These are phyloP conservation scores for Fusarium concolor DNA, from an alignment of 2,329 filamentous ascomycete genomes.

Conservation along the genomic window DNA sequence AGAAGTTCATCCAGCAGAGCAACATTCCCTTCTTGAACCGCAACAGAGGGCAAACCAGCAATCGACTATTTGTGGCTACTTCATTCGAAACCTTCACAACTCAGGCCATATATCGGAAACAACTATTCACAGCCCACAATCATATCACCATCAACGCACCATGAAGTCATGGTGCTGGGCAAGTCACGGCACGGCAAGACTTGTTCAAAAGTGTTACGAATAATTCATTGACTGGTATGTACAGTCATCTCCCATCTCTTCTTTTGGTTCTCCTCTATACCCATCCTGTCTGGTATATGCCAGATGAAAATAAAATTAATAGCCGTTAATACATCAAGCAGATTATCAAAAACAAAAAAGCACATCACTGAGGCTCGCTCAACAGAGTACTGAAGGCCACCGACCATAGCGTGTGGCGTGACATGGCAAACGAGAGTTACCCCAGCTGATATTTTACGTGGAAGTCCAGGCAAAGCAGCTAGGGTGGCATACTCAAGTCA, in stretches of 20 bases:
- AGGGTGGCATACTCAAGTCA: conserved; percentile 24
- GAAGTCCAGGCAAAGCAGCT: conserved; percentile 20
- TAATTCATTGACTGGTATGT: conserved; percentile 36
- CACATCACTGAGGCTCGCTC: conserved; percentile 36
- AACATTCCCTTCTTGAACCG: too few species aligned
- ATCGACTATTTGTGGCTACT: neutral
- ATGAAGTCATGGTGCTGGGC: neutral
- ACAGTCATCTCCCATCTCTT: conserved; percentile 31
- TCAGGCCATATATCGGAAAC: too few species aligned
- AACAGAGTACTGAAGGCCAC: conserved; percentile 38
- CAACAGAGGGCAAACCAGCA: too few species aligned
- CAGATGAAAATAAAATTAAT: conserved; percentile 42
- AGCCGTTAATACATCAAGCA: conserved; percentile 47
- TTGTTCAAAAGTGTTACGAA: conserved; percentile 20
- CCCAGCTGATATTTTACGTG: conserved; percentile 3
- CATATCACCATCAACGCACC: neutral
- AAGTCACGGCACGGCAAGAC: neutral
- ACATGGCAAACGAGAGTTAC: conserved; percentile 16
- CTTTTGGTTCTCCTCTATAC: conserved; percentile 42
- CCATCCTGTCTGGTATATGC: conserved; percentile 24
- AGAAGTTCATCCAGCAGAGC: neutral
- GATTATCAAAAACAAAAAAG: conserved; percentile 42
- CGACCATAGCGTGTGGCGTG: conserved; percentile 31
- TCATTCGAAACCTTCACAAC: neutral
- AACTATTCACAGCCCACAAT: neutral